Evolutionary conservation across 495 filamentous ascomycete species (phyloP), one percentile per base, ranked within the genome.

Genomic region (Cairneyella variabilis): DNA sequence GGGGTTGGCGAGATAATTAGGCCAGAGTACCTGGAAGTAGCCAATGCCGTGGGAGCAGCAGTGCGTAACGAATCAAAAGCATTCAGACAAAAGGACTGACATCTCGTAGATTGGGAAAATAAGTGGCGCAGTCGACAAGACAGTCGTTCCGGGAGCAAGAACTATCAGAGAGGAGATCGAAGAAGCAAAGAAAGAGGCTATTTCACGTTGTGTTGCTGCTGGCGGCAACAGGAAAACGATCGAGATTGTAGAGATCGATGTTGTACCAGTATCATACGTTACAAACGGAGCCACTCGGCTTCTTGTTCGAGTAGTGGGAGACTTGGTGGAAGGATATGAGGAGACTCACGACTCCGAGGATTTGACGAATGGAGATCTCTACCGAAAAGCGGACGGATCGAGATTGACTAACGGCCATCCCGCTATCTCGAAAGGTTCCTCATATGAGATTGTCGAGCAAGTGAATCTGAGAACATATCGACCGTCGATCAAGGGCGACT

Each of bases 311-410:
- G 69, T 65, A 16, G 64, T 69, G 32, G 69, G 64, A 6, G 61
- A 59, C 38, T 48, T 71, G 12, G 47, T 53, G 0, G 51, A 62
- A 36, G 46, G 51, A 11, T 48, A 48, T 43, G 54, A 62, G 17
- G 55, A 56, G 34, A 18, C 2, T 30, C 38, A 9, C 9, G 50
- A 44, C 8, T 26, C 41, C 7, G 3, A 36, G 9, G 2, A 96
- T 96, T 71, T 85, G 88, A 66, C 95, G 95, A 0, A 91, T 89
- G 48, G 90, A 95, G 71, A 96, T 96, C 81, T 96, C 95, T 47
- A 96, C 91, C 16, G 88, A 87, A 70, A 95, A 90, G 44, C 92
- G 90, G 63, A 90, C 5, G 23, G 16, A 6, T 27, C 83, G 37
- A 83, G 74, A 20, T 90, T 90, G 8, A 89, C 90, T 71, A 85